Base-by-base conservation (phyloP, 176 grass and related monocot genomes). In the Oryza rufipogon region DNA sequence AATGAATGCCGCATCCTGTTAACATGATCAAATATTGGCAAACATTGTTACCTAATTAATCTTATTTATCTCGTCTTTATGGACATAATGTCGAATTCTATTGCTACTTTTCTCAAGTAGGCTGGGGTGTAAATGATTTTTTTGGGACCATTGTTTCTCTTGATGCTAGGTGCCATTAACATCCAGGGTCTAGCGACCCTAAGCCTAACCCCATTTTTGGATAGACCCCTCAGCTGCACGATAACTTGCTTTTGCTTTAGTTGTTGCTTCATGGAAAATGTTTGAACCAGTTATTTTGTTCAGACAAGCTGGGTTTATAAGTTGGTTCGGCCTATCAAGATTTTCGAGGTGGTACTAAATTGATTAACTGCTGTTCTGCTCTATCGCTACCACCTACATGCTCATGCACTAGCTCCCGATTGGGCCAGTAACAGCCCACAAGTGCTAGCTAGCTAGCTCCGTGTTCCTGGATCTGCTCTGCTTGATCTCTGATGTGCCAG, bases 121-220 rank as follows among this genome's bases (percentile, higher is more conserved):
- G 6, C 30, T 65, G n/a, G 4, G n/a, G 42, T 84, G 33, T 33
- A 41, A 82, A 61, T 71, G 49, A 45, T 71, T 49, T 71, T 49
- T 71, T 85, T 28, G 3, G 20, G 60, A 6, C 3, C 7, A 23
- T 63, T 63, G 58, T 63, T 63, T n/a, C 8, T 8, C n/a, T 63
- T 63, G 9, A 9, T 63, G 20, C 58, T 63, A 63, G 58, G 58
- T 7, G 2, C 19, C 54, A 20, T 58, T 58, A 19, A 2, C 51
- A 19, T 15, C 51, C 51, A 56, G 51, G 51, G 4, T 56, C 15
- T 56, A 56, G 16, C 6, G 6, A 7, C 19, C 19, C 19, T 60
- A 60, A 19, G 19, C 20, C 56, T 60, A 63, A 63, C 9, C 6
- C 20, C 58, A 23, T 22, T 22, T 63, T 63, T 63, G 58, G 6